phyloP scores from a whole-genome alignment of 176 grass and related monocot genomes.

The Eragrostis curvula region DNA sequence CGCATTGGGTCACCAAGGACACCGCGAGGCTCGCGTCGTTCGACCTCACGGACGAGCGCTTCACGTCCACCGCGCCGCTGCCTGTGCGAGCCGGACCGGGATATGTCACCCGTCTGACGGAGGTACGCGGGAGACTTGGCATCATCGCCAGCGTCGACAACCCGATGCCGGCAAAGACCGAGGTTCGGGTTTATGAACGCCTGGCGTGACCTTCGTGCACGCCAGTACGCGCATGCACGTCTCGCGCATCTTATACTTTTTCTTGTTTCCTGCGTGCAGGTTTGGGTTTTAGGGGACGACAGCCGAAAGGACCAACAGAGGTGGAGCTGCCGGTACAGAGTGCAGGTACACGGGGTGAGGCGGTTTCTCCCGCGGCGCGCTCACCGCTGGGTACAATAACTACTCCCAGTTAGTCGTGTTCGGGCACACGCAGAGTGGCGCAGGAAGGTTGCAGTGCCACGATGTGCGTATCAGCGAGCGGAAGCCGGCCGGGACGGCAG shows the following conservation, averaged over 20 bases:
- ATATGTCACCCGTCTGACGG: not conserved
- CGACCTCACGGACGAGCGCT: not conserved
- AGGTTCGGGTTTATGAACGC: not conserved
- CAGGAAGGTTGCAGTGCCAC: not conserved
- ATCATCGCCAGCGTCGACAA: not conserved
- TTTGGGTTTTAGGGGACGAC: not conserved
- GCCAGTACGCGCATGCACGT: too few relatives aligned
- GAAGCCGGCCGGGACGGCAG: not conserved
- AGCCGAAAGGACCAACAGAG: not conserved
- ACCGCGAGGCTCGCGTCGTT: not conserved
- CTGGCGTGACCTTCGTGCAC: too few relatives aligned
- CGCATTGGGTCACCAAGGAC: too few relatives aligned
- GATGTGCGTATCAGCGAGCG: not conserved
- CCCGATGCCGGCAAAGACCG: not conserved
- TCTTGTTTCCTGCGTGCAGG: not conserved
- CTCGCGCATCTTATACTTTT: too few relatives aligned
- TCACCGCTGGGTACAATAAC: rapidly evolving
- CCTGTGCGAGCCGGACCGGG: not conserved
- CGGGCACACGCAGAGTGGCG: not conserved
- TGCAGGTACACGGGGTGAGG: not conserved
- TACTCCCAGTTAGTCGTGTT: too few relatives aligned
- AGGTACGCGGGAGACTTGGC: conserved; percentile 4
- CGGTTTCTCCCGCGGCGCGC: not conserved
- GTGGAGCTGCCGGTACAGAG: not conserved
- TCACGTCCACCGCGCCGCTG: not conserved